Evolutionary conservation across 495 filamentous ascomycete species (phyloP).

Genomic region (Terfezia boudieri): DNA sequence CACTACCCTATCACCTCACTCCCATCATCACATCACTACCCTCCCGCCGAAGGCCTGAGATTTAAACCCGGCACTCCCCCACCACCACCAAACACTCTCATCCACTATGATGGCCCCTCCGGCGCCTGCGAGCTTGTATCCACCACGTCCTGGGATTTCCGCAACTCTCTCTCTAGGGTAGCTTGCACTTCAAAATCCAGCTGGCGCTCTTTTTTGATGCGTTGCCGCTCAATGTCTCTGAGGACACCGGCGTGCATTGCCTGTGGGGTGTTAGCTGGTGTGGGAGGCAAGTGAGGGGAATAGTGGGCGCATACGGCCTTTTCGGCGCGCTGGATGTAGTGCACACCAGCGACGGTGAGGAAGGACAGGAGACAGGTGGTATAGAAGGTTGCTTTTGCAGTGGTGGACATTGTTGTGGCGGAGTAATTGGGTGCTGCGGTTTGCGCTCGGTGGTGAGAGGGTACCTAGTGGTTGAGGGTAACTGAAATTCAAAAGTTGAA

Average conservation of each 20-base stretch:
- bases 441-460: neutral
- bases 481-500: neutral
- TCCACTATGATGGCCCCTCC: too few relatives aligned
- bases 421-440: neutral
- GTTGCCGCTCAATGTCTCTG: constrained; percentile 85
- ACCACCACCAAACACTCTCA: too few relatives aligned
- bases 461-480: neutral
- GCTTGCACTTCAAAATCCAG: constrained; percentile 86
- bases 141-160: neutral
- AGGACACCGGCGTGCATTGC: constrained; percentile 92
- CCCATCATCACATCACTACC: too few relatives aligned
- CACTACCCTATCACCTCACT: too few relatives aligned
- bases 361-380: constrained; percentile 53
- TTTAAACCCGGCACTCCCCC: too few relatives aligned
- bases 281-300: neutral
- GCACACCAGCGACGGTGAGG: constrained; percentile 64
- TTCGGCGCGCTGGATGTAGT: constrained; percentile 68
- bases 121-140: too few relatives aligned
- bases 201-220: constrained; percentile 65
- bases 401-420: constrained; percentile 49
- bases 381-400: constrained; percentile 65
- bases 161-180: constrained; percentile 55
- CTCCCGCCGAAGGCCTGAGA: too few relatives aligned
- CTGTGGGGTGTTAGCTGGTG: constrained; percentile 23
- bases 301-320: constrained; percentile 39